Base-by-base conservation (phyloP, 2,329 filamentous ascomycete species). In the Colletotrichum chrysophilum region DNA sequence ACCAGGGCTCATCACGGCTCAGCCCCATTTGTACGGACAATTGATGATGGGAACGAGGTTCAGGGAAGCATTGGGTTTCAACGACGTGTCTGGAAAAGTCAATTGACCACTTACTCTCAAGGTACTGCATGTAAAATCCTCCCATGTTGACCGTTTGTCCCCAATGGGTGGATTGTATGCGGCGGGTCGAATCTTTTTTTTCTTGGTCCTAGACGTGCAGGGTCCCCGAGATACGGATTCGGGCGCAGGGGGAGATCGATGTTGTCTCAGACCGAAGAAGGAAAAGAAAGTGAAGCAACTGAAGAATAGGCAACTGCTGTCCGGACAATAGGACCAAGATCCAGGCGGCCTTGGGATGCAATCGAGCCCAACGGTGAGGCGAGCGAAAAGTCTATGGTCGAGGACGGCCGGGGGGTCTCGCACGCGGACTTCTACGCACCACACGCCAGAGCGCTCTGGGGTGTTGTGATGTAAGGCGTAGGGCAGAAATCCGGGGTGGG, bases 41-140 rank as follows among this genome's bases (percentile, higher is more conserved):
- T 65, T 61, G 62, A 26, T 36, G 66, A 75, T 64, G 62, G 52
- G 28, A 61, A 72, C 62, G 55, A 75, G 64, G 70, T 65, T 74
- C 66, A 72, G 72, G 75, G 75, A 64, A 70, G 71, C 61, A 65
- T 77, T 75, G 75, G 74, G 74, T 60, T 77, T 21, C 72, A 70
- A 75, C 38, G 68, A 66, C 5, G 14, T 32, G 52, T 55, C 73
- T 65, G 58, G 55, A 43, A 34, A 68, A 69, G 65, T 72, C 78
- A 80, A 80, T 81, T 72, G 76, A 80, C 65, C 79, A 93, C 93
- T 91, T 93, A 94, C 93, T 94, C 83, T 93, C 91, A 78, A 94
- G 88, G 83, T 94, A 94, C 81, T 94, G 92, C 89, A 93, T 93
- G 82, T 93, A 93, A 82, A 93, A 93, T 78, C 91, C 91, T 80